Conservation (phyloP, 1,139 yeast species). For the Blastobotrys persicus region DNA sequence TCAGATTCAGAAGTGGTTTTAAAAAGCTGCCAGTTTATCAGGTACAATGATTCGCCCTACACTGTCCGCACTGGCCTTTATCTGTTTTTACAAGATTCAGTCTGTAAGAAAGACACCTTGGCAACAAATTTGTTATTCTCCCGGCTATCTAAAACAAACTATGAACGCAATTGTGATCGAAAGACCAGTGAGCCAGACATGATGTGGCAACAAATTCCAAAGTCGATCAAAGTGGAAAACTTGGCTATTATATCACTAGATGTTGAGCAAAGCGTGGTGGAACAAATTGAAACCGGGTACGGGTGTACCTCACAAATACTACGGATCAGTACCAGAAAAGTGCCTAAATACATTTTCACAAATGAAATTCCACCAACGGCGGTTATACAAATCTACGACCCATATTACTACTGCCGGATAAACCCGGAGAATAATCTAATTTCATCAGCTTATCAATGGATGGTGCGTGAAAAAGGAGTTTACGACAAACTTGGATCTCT, state of each 20-base stretch:
- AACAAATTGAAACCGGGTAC: slow-evolving; percentile 6
- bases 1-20: neutral
- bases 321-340: neutral
- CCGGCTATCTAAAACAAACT: neutral
- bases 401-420: slow-evolving; percentile 11
- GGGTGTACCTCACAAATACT: slow-evolving; percentile 8
- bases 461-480: slow-evolving; percentile 7
- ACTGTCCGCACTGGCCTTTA: neutral
- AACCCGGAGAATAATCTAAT: slow-evolving; percentile 10
- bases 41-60: neutral
- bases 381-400: slow-evolving; percentile 11
- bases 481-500: slow-evolving; percentile 8
- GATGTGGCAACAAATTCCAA: neutral
- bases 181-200: neutral
- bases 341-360: neutral
- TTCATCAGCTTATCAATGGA: slow-evolving; percentile 9
- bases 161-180: slow-evolving; percentile 3
- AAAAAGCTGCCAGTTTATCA: neutral
- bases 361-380: neutral
- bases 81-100: neutral
- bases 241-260: neutral
- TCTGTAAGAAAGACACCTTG: neutral
- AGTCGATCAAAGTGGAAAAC: neutral
- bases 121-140: neutral
- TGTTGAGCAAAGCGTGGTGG: slow-evolving; percentile 1